Evolutionary conservation across 495 filamentous ascomycete genomes (phyloP), one percentile per base, ranked within the genome.

Genomic region (Trichoderma asperelloides): DNA sequence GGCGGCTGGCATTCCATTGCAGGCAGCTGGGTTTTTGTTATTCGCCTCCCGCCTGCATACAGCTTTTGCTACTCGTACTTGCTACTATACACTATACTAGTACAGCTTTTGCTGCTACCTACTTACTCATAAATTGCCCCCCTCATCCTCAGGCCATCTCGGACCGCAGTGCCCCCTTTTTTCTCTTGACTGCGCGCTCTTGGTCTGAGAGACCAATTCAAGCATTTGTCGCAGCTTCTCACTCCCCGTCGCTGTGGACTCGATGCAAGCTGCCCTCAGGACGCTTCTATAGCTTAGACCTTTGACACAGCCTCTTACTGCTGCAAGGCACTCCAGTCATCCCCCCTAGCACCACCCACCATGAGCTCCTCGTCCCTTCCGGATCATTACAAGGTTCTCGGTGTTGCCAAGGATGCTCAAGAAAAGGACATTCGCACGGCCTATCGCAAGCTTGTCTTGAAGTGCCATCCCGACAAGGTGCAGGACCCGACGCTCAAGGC

Each of bases 381-480:
- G 8, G 91, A 97, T 77, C 94, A 92, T 33, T 98, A 98, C 84
- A 85, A 83, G 66, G 80, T 86, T 18, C 85, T 98, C 47, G 91
- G 91, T 57, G 84, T 98, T 57, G 71, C 88, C 49, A 90, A 87
- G 73, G 86, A 91, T 75, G 91, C 91, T 49, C 84, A 89, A 64
- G 77, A 89, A 25, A 71, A 87, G 28, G 86, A 88, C 68, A 94
- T 98, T 74, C 88, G 92, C 68, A 80, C 83, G 62, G 88, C 92
- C 21, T 89, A 97, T 80, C 90, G 92, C 68, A 98, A 96, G 78
- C 89, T 97, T 28, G 93, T 92, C 65, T 85, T 98, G 67, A 92
- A 92, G 78, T 93, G 88, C 74, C 95, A 98, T 74, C 95, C 95
- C 40, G 95, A 98, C 82, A 98, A 98, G 80, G 86, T 97, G 63